These are phyloP conservation scores for Mycena amicta DNA, from an alignment of 768 basidiomycete species.

Conservation along the genomic window DNA sequence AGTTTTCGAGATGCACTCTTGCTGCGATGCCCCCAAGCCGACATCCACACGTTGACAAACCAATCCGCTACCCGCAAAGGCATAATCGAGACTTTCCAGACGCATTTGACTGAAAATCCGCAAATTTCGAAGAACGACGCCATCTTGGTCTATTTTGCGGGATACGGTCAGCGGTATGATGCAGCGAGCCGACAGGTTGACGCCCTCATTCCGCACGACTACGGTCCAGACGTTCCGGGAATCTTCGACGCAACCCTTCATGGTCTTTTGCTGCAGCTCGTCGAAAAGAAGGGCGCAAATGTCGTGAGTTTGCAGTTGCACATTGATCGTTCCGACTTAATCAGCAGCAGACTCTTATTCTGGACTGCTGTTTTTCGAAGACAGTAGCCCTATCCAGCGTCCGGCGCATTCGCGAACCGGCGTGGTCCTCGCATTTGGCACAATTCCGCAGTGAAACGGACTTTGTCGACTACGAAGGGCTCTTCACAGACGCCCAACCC, in stretches of 20 bases:
- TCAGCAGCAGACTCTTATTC: neutral
- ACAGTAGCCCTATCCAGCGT: neutral
- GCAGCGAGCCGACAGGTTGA: neutral
- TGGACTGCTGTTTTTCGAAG: neutral
- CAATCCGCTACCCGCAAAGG: neutral
- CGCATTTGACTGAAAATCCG: neutral
- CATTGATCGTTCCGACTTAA: too few relatives aligned
- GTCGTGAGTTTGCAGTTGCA: neutral
- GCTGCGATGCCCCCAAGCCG: neutral
- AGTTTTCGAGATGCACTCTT: neutral
- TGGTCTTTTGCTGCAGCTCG: neutral
- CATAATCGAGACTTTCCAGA: neutral
- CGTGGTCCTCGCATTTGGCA: neutral
- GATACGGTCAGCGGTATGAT: neutral
- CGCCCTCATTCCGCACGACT: neutral
- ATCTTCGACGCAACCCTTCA: neutral
- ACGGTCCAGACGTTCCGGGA: neutral
- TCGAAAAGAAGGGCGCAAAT: neutral
- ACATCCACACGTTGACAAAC: neutral
- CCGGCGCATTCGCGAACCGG: neutral
- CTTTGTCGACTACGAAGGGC: neutral
- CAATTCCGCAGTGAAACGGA: neutral
- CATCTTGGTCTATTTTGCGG: neutral
- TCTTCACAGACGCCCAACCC: neutral
- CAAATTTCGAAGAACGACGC: neutral